A percentile compares a stretch with the other conserved stretches of the same genome.
phyloP scores from a whole-genome alignment of 129 eudicot genomes.

The carrot (Daucus carota) region DH1_v3.0 NC_030382.2:56757501-56758000 shows the following conservation, averaged over 20 bases:
- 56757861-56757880: conserved; percentile 62
- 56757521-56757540: too few relatives aligned
- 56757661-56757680: too few relatives aligned
- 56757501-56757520: neutral
- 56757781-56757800: conserved; percentile 45
- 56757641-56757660: too few relatives aligned
- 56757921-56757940: neutral
- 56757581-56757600: neutral
- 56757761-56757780: conserved; percentile 1
- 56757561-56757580: too few relatives aligned
- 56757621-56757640: too few relatives aligned
- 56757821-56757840: conserved; percentile 74
- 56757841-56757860: conserved; percentile 68
- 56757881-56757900: neutral
- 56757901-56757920: neutral
- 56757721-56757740: neutral
- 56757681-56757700: too few relatives aligned
- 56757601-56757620: too few relatives aligned
- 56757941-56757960: neutral
- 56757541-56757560: too few relatives aligned
- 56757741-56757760: neutral
- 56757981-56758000: neutral
- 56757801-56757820: conserved; percentile 57
- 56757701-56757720: neutral
- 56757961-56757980: too few relatives aligned